These are phyloP conservation scores for Stellera chamaejasme DNA, from an alignment of 345 rosid species.

Conservation along the genomic window DNA sequence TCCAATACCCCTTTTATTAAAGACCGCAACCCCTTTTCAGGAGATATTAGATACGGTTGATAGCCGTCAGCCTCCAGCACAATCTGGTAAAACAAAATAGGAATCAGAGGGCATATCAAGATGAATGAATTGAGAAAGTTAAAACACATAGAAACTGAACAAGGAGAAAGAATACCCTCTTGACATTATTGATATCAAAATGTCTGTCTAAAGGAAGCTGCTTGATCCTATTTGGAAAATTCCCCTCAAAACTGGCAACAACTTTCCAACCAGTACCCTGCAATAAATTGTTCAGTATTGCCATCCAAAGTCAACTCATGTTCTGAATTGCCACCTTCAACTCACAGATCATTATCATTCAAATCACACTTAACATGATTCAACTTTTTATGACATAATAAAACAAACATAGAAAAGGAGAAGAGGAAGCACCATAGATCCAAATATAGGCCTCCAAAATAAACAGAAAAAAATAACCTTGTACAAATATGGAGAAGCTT, in stretches of 20 bases:
- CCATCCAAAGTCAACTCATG: too few species aligned
- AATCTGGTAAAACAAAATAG: slow-evolving; percentile 29
- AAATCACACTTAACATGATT: too few species aligned
- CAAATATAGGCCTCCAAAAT: too few species aligned
- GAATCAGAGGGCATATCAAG: slow-evolving; percentile 1
- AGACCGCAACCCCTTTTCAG: slow-evolving; percentile 77
- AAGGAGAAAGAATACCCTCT: slow-evolving; percentile 19
- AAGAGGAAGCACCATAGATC: too few species aligned
- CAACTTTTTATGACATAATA: too few species aligned
- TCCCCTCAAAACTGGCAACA: slow-evolving; percentile 97
- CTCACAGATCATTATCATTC: too few species aligned
- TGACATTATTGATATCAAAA: slow-evolving; percentile 76
- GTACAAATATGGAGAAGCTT: too few species aligned
- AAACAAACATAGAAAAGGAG: too few species aligned
- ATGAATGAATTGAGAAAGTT: slow-evolving; percentile 2
- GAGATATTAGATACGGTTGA: slow-evolving; percentile 83
- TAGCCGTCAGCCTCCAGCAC: slow-evolving; percentile 86
- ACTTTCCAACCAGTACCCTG: slow-evolving; percentile 99
- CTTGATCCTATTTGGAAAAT: slow-evolving; percentile 88
- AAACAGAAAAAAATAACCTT: too few species aligned
- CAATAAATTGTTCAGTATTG: slow-evolving; percentile 3
- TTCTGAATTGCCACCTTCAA: too few species aligned
- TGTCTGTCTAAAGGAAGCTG: slow-evolving; percentile 95
- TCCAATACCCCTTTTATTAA: slow-evolving; percentile 69
- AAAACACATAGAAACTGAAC: not conserved